Conservation (phyloP, 345 rosid genomes). For the Pelargonium nanum region DNA sequence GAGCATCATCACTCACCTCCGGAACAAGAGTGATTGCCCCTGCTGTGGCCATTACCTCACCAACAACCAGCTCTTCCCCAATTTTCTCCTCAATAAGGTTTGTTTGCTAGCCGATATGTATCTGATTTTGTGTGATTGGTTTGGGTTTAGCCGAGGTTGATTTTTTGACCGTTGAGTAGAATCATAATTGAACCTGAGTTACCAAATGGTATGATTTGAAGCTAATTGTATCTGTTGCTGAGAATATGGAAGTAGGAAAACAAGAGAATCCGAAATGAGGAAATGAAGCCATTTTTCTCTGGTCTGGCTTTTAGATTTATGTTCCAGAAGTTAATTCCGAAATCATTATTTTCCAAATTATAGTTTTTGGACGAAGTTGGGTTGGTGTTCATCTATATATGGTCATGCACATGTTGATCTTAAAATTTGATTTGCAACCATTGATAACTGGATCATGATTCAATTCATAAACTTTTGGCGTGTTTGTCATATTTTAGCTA, state of each 20-base stretch:
- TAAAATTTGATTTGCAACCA: too few relatives aligned
- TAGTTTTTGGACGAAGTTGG: too few relatives aligned
- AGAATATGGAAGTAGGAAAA: neutral
- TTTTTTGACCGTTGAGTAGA: neutral
- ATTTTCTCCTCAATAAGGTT: constrained; percentile 86
- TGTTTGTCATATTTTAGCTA: too few relatives aligned
- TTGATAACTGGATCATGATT: neutral
- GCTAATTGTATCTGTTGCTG: neutral
- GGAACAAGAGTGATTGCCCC: constrained; percentile 92
- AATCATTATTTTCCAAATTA: too few relatives aligned
- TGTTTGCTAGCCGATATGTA: neutral
- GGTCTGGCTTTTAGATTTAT: neutral
- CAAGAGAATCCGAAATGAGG: neutral
- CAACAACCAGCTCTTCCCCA: constrained; percentile 72
- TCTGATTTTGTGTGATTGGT: neutral
- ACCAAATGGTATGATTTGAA: neutral
- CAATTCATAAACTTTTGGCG: neutral
- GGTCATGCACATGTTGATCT: too few relatives aligned
- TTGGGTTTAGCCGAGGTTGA: too few relatives aligned
- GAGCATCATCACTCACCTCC: constrained; percentile 86
- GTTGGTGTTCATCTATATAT: too few relatives aligned
- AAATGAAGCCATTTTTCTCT: neutral
- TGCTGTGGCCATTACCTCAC: constrained; percentile 80
- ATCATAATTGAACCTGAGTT: neutral
- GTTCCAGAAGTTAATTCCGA: too few relatives aligned